Evolutionary conservation across 495 filamentous ascomycete genomes (phyloP).

Genomic region (Penicillium coprophilum): DNA sequence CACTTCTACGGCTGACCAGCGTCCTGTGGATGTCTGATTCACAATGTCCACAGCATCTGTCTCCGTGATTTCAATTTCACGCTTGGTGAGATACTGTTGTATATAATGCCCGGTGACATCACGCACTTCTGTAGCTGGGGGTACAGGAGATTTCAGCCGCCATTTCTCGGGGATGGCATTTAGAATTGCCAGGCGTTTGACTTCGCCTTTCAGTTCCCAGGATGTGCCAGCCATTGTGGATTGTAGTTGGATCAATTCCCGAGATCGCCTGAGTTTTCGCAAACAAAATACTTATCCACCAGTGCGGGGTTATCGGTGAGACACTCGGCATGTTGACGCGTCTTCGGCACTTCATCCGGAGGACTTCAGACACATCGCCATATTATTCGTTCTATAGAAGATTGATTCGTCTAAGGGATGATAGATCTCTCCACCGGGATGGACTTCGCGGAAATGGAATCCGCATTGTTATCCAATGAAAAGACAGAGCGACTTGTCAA

Average conservation of each 20-base stretch:
- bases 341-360: no score
- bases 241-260: background rate
- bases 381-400: background rate
- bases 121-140: slow-evolving; percentile 49
- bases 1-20: slow-evolving; percentile 52
- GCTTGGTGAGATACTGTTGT: slow-evolving; percentile 51
- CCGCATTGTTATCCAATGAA: background rate
- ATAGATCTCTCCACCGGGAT: background rate
- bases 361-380: background rate
- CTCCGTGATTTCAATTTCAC: slow-evolving; percentile 59
- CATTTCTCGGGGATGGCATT: slow-evolving; percentile 58
- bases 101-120: slow-evolving; percentile 65
- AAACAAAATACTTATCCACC: slow-evolving; percentile 1
- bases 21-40: slow-evolving; percentile 44
- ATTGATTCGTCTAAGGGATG: background rate
- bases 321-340: background rate
- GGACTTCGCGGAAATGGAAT: background rate
- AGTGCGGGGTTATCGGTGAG: slow-evolving; percentile 21
- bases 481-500: background rate
- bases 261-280: background rate
- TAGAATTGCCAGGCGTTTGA: slow-evolving; percentile 54
- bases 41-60: slow-evolving; percentile 52
- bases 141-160: slow-evolving; percentile 48
- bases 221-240: slow-evolving; percentile 18
- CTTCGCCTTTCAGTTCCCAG: slow-evolving; percentile 48